A percentile compares a stretch with the other conserved stretches of the same genome.
Conservation (phyloP, 2,329 filamentous ascomycete species). For the Plectosphaerella sp. region DNA sequence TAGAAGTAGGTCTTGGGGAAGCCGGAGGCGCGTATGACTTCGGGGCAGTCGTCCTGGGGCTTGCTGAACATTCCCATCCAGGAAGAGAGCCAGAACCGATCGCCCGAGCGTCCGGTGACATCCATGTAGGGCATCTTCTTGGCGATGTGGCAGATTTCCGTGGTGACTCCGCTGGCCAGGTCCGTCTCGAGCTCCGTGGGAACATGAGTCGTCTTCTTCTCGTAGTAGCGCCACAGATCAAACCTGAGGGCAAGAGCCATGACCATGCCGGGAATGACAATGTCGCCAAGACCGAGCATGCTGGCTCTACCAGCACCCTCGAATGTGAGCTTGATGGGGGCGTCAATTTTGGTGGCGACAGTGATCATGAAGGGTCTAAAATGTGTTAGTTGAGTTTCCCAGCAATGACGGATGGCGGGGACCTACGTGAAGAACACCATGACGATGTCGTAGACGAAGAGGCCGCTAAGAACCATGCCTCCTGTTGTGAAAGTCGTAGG, state of each 20-base stretch:
- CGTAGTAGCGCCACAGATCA: constrained; percentile 81
- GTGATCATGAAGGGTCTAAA: constrained; percentile 74
- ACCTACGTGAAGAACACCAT: constrained; percentile 81
- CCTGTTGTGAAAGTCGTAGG: constrained; percentile 85
- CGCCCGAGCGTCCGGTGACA: constrained; percentile 74
- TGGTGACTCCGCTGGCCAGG: constrained; percentile 22
- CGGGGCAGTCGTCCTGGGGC: constrained; percentile 18
- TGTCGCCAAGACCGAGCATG: constrained; percentile 92
- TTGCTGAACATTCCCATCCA: constrained; percentile 11
- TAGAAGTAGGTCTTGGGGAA: constrained; percentile 88
- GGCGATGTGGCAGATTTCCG: constrained; percentile 33
- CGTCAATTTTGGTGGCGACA: constrained; percentile 83
- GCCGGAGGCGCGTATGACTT: constrained; percentile 32
- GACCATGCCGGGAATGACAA: constrained; percentile 88
- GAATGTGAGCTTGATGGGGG: constrained; percentile 89
- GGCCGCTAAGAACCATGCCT: constrained; percentile 67
- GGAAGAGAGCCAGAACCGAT: constrained; percentile 69
- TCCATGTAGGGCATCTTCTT: constrained; percentile 44
- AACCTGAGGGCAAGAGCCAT: constrained; percentile 86
- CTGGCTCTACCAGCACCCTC: constrained; percentile 59
- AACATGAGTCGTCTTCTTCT: constrained; percentile 54
- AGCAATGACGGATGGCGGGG: not conserved
- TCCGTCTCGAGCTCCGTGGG: constrained; percentile 28
- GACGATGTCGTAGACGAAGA: constrained; percentile 95
- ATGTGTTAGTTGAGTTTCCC: constrained; percentile 13